phyloP scores from a whole-genome alignment of 148 eudicot genomes.

The Hydrangea macrophylla region DNA sequence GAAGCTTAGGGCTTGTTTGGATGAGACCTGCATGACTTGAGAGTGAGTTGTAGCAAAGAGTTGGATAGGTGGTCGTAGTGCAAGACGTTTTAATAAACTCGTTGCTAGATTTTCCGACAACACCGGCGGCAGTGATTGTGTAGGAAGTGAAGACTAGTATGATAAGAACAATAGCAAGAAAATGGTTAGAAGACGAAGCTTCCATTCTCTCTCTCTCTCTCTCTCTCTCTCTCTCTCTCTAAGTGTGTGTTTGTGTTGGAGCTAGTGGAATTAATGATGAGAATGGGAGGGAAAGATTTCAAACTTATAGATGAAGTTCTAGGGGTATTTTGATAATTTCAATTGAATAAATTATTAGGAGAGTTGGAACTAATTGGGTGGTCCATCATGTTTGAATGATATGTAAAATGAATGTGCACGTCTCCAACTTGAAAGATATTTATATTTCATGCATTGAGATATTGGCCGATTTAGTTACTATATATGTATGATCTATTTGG shows the following conservation, averaged over 20 bases:
- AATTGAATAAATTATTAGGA: no score
- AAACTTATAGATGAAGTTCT: neutral
- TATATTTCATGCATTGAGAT: no score
- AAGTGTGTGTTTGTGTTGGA: neutral
- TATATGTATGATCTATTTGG: no score
- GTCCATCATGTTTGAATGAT: no score
- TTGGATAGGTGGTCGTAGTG: conserved; percentile 17
- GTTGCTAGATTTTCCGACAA: neutral
- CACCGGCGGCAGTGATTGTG: neutral
- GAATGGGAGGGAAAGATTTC: conserved; percentile 3
- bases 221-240: no score
- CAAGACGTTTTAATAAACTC: conserved; percentile 29
- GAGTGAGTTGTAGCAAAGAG: conserved; percentile 22
- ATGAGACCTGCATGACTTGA: conserved; percentile 21
- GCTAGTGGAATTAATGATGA: neutral
- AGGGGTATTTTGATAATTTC: neutral
- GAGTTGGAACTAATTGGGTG: no score
- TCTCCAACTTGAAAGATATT: no score
- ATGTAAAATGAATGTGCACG: no score
- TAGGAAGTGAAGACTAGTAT: neutral
- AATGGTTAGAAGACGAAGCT: conserved; percentile 6
- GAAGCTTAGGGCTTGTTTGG: conserved; percentile 16
- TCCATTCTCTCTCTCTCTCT: conserved; percentile 9
- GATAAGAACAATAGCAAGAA: neutral
- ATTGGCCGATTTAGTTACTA: no score